Evolutionary conservation across 306 rosid species (phyloP).

Genomic region (Fragaria ananassa): DNA sequence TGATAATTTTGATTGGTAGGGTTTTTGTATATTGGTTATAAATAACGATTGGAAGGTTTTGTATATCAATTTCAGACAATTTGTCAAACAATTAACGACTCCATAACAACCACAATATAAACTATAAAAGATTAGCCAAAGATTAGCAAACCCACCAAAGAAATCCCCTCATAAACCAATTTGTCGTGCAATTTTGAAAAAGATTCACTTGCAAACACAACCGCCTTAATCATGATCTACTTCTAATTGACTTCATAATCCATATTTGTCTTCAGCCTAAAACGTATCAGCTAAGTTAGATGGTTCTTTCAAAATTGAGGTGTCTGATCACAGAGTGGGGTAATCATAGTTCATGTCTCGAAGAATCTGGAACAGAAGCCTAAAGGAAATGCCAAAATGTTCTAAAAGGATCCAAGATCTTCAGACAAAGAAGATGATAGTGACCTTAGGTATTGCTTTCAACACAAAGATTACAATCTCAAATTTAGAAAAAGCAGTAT

Average conservation of each 20-base stretch:
- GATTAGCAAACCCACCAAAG: constrained; percentile 30
- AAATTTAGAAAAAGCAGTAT: neutral
- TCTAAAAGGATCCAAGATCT: constrained; percentile 16
- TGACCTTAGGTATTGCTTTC: constrained; percentile 4
- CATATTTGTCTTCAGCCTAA: neutral
- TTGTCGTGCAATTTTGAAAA: neutral
- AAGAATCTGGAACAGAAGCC: neutral
- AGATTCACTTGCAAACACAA: neutral
- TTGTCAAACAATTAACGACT: constrained; percentile 71
- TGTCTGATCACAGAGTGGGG: neutral
- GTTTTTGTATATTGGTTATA: neutral
- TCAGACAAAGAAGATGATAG: neutral
- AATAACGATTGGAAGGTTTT: neutral
- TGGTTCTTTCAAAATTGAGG: neutral
- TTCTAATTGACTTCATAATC: neutral
- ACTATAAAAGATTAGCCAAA: neutral
- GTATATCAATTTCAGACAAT: neutral
- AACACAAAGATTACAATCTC: constrained; percentile 24
- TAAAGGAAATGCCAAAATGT: constrained; percentile 8
- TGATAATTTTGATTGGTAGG: neutral
- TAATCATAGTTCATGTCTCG: neutral
- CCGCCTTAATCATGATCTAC: neutral
- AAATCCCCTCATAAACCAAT: neutral
- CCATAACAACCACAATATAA: constrained; percentile 19
- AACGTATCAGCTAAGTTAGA: neutral